Base-by-base conservation (phyloP, 768 basidiomycete species). In the Galerina marginata region DNA sequence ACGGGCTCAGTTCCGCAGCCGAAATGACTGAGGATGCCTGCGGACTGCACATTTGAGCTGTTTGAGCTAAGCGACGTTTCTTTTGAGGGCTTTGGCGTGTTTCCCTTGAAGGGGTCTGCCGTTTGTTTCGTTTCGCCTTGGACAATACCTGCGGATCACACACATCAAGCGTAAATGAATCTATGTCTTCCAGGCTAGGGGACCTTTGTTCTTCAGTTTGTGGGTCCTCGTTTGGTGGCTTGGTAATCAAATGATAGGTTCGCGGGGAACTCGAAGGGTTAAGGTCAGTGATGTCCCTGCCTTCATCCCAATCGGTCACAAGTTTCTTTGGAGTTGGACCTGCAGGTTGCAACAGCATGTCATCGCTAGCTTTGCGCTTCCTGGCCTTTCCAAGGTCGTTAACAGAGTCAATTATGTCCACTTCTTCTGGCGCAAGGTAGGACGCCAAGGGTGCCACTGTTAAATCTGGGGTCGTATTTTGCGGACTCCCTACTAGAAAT, bases 121-220 rank as follows among this genome's bases (percentile, higher is more conserved):
- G 56, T 64, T 66, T 62, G 33, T 20, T 54, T n/a, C 43, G 20
- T 14, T 46, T 50, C 36, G 39, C 48, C 5, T 47, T 42, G 16
- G 48, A 33, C 20, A 33, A 23, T 42, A 62, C 46, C 23, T 54
- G 51, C 26, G 46, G 14, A 29, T 42, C 50, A 54, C 43, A n/a
- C 23, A 61, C n/a, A 11, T 60, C 64, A 26, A 65, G 38, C 2
- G 66, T 68, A 53, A 70, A 70, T 6, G 69, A 70, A 48, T 70
- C 66, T 45, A 70, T 70, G 39, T 68, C 67, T 52, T 70, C 69
- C 9, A 61, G 26, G 42, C 55, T 54, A 44, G 52, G 38, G 25
- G 64, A 54, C 46, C 38, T 15, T n/a, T 49, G 49, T 37, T 56
- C 62, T 53, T 61, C 44, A 53, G 29, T 15, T 50, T 43, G 45